Evolutionary conservation across 1,284 basidiomycete species (phyloP), one percentile per base, ranked within the genome.

Genomic region (Fomitopsis palustris): DNA sequence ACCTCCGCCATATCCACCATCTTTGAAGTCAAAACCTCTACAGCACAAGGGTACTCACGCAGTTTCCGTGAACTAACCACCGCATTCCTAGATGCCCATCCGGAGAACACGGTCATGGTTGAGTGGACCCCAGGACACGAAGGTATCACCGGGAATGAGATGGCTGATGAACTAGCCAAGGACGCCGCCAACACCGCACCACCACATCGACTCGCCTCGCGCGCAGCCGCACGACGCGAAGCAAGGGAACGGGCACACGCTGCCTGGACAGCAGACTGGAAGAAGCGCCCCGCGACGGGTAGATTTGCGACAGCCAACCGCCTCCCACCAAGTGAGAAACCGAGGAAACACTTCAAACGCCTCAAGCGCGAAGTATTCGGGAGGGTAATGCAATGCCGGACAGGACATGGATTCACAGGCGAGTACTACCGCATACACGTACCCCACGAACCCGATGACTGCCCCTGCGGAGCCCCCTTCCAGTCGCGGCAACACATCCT

Each of bases 151-250:
- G 72, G 71, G 4, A 72, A 74, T 49, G 66, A 73, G 35, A 43
- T 63, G 0, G 72, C 70, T 12, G 72, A 74, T 58, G 37, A 64
- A 38, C 65, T 73, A 0, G 72, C 71, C 16, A 73, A n/a, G n/a
- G n/a, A n/a, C n/a, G n/a, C n/a, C n/a, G n/a, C n/a, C n/a, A n/a
- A n/a, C n/a, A n/a, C n/a, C n/a, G n/a, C n/a, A n/a, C n/a, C n/a
- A n/a, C n/a, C n/a, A n/a, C n/a, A n/a, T n/a, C n/a, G n/a, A n/a
- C n/a, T n/a, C n/a, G n/a, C n/a, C n/a, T n/a, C n/a, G n/a, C n/a
- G n/a, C n/a, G n/a, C n/a, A n/a, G n/a, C n/a, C n/a, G n/a, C n/a
- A n/a, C n/a, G n/a, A n/a, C n/a, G n/a, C n/a, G n/a, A n/a, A n/a
- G n/a, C n/a, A n/a, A n/a, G n/a, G n/a, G n/a, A n/a, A n/a, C n/a